Evolutionary conservation across 768 basidiomycete genomes (phyloP).

Genomic region (Russula brevipes): DNA sequence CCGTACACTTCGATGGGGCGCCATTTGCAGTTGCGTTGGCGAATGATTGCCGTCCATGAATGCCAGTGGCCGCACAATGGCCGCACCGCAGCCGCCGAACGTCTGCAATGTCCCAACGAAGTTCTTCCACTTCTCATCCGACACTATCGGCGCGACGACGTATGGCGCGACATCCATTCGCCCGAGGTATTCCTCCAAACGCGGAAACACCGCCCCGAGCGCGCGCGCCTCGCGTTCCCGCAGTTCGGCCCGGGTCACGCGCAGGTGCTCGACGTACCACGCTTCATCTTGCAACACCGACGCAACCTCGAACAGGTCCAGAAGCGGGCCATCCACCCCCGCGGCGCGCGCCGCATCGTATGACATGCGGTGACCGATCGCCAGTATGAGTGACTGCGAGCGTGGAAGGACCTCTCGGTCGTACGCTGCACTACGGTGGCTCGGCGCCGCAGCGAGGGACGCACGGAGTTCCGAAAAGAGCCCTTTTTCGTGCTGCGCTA

Average conservation of each 20-base stretch:
- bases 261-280: slow-evolving; percentile 54
- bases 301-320: slow-evolving; percentile 52
- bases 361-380: slow-evolving; percentile 60
- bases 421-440: slow-evolving; percentile 48
- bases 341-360: slow-evolving; percentile 48
- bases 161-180: slow-evolving; percentile 20
- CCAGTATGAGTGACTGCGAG: slow-evolving; percentile 48
- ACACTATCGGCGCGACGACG: slow-evolving; percentile 24
- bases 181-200: slow-evolving; percentile 23
- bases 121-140: slow-evolving; percentile 22
- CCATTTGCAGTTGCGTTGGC: neutral
- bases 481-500: slow-evolving; percentile 46
- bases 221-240: slow-evolving; percentile 28
- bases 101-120: neutral
- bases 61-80: neutral
- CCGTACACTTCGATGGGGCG: neutral
- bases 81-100: neutral
- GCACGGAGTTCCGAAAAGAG: slow-evolving; percentile 29
- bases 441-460: slow-evolving; percentile 11
- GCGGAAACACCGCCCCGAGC: slow-evolving; percentile 26
- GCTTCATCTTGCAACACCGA: slow-evolving; percentile 50
- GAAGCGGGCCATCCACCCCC: slow-evolving; percentile 43
- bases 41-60: neutral
- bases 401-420: slow-evolving; percentile 53
- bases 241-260: slow-evolving; percentile 45